A percentile compares a stretch with the other conserved stretches of the same genome.
These are phyloP conservation scores for Rostrohypoxylon terebratum DNA, from an alignment of 495 filamentous ascomycete genomes.

Conservation along the genomic window DNA sequence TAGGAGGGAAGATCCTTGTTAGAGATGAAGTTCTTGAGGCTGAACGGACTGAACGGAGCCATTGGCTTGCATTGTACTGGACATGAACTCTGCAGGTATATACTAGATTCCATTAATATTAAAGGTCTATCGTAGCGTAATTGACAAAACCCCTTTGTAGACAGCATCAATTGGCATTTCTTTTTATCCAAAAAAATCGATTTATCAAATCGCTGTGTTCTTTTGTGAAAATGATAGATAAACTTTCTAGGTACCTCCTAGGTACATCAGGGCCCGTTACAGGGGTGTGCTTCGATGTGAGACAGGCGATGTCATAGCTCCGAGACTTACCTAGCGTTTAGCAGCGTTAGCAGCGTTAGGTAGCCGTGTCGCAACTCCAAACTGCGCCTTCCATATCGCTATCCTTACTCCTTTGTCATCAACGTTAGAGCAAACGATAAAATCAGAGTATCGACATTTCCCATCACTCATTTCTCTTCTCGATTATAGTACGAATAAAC, in stretches of 20 bases:
- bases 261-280: constrained; percentile 3
- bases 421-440: constrained; percentile 13
- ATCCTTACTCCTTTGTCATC: constrained; percentile 32
- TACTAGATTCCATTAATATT: neutral
- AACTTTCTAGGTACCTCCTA: neutral
- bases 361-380: constrained; percentile 40
- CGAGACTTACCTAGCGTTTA: constrained; percentile 35
- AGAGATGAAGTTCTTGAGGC: constrained; percentile 33
- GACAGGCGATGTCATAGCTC: constrained; percentile 42
- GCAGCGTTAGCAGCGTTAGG: constrained; percentile 35
- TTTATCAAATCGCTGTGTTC: neutral
- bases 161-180: neutral
- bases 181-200: neutral
- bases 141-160: too few relatives aligned
- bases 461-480: constrained; percentile 10
- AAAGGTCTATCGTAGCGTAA: too few relatives aligned
- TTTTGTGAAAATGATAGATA: neutral
- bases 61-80: constrained; percentile 5
- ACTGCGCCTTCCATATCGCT: constrained; percentile 18
- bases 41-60: constrained; percentile 30
- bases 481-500: constrained; percentile 23
- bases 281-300: constrained; percentile 18
- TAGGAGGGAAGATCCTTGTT: constrained; percentile 30
- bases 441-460: constrained; percentile 9
- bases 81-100: constrained; percentile 8